Evolutionary conservation across 2,329 filamentous ascomycete genomes (phyloP).

Genomic region (Pestalotiopsis sp.): DNA sequence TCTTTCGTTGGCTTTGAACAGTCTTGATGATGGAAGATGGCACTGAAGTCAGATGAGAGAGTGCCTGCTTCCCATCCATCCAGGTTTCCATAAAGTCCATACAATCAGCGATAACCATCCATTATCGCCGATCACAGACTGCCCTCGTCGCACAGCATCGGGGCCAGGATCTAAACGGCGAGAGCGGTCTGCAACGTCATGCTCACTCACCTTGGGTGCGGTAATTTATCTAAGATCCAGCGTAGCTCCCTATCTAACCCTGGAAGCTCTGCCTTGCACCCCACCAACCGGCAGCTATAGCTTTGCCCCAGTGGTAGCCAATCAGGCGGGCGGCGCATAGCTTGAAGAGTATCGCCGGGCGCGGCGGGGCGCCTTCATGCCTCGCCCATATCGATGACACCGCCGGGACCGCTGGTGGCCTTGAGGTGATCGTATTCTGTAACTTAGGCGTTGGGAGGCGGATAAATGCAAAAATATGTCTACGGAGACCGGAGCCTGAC

Average conservation of each 20-base stretch:
- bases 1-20: not conserved
- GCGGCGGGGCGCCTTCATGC: not conserved
- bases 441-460: not conserved
- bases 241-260: conserved; percentile 6
- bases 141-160: not conserved
- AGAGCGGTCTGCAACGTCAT: conserved; percentile 7
- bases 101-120: not conserved
- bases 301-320: not conserved
- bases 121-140: not conserved
- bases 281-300: conserved; percentile 3
- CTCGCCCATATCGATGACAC: not conserved
- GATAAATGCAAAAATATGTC: not conserved
- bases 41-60: not conserved
- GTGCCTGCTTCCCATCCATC: not conserved
- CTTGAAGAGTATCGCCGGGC: not conserved
- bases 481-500: not conserved
- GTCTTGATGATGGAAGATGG: not conserved
- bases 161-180: not conserved
- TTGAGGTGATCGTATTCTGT: not conserved
- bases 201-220: not conserved
- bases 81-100: not conserved
- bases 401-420: not conserved
- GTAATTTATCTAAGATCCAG: conserved; percentile 8
- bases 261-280: conserved; percentile 11
- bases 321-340: conserved; percentile 11